phyloP scores from a whole-genome alignment of 2,329 filamentous ascomycete genomes.

The Arthrobotrys megalospora region DNA sequence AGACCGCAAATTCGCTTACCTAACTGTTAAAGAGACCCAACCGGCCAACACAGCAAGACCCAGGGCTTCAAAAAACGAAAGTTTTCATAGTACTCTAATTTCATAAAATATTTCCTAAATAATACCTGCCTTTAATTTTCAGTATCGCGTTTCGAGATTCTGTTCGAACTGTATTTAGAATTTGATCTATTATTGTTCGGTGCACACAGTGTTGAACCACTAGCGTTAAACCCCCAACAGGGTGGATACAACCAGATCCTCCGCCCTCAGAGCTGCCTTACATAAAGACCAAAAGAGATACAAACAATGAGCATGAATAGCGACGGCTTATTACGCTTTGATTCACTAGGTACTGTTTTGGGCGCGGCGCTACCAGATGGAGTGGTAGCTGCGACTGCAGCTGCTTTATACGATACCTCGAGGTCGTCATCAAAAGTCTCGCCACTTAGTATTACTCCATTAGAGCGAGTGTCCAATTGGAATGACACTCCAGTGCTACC shows the following conservation, averaged over 20 bases:
- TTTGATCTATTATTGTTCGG: too few relatives aligned
- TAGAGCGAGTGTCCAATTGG: neutral
- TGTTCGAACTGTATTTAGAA: too few relatives aligned
- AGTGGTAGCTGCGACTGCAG: neutral
- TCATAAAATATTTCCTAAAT: too few relatives aligned
- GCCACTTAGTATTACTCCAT: slow-evolving; percentile 17
- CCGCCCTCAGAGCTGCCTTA: neutral
- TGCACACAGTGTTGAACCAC: too few relatives aligned
- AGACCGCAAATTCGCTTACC: too few relatives aligned
- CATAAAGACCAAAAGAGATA: neutral
- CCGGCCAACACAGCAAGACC: too few relatives aligned
- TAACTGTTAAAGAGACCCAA: too few relatives aligned
- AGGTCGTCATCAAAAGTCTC: slow-evolving; percentile 18
- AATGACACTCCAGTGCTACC: slow-evolving; percentile 4
- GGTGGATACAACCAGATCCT: neutral
- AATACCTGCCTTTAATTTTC: too few relatives aligned
- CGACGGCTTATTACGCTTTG: neutral
- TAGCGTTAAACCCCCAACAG: too few relatives aligned
- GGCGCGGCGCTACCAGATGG: neutral
- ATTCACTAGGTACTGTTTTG: neutral
- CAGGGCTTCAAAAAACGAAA: too few relatives aligned
- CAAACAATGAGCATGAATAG: neutral
- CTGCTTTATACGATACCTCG: slow-evolving; percentile 16
- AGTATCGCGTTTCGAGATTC: too few relatives aligned
- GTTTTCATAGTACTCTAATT: too few relatives aligned